Base-by-base conservation (phyloP, 2,329 filamentous ascomycete species). In the Fusarium tricinctum region DNA sequence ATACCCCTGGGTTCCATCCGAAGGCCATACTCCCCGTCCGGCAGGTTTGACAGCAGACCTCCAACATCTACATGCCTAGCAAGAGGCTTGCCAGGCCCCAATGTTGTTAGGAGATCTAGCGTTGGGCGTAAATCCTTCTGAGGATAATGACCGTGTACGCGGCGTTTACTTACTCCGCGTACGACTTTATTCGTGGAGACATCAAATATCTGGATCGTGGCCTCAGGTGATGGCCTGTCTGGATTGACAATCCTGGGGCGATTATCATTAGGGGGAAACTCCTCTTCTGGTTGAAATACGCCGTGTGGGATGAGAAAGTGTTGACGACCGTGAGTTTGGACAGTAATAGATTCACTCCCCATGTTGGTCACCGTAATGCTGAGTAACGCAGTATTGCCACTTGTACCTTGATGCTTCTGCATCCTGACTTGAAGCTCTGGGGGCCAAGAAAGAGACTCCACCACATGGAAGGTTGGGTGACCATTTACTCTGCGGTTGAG, bases 381-480 rank as follows among this genome's bases (percentile, higher is more conserved):
- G 0, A 42, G 6, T 10, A 26, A 7, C 5, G 4, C 8, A 5
- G 15, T 0, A 6, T 26, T 6, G 15, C 17, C 17, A 8, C 26
- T 8, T 2, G 6, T 22, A 8, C 30, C 47, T 6, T 19, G 20
- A 15, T 19, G 20, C 8, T 19, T 52, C 23, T 12, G 28, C 26
- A 43, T 52, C 20, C 4, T 23, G 39, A 28, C 33, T 9, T 40
- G 19, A 19, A 52, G 23, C 6, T 43, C 15, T 19, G 38, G 49
- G 17, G 26, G 22, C 33, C 47, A 50, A 15, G 35, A n/a, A 4
- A 50, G 23, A 22, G 8, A 50, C 9, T 40, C 8, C 3, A 50
- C 33, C 23, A 50, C 23, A 5, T 51, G 4, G 6, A 43, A 51
- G 7, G 10, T 32, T 32, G 38, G 17, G 10, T 19, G 26, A 13